A percentile compares a stretch with the other conserved stretches of the same genome.
phyloP scores from a whole-genome alignment of 2,329 filamentous ascomycete species.

The Trichoderma hamatum region DNA sequence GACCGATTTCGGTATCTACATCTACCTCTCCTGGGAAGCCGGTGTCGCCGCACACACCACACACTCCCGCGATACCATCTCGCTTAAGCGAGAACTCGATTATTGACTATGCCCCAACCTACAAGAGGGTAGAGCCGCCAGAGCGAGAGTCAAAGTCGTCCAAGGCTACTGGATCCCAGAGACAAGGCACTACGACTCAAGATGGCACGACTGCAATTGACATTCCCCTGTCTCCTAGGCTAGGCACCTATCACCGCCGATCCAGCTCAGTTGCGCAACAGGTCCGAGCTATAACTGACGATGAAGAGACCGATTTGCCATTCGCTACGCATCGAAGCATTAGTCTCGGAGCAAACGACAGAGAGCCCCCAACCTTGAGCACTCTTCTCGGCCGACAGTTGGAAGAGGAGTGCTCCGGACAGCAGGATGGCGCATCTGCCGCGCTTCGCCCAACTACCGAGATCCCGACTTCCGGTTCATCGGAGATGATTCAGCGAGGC shows the following conservation, averaged over 20 bases:
- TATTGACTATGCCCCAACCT: constrained; percentile 40
- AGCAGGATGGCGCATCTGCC: constrained; percentile 32
- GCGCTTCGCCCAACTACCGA: constrained; percentile 49
- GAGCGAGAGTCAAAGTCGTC: constrained; percentile 34
- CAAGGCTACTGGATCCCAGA: constrained; percentile 38
- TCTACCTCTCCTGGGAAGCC: constrained; percentile 91
- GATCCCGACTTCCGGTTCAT: constrained; percentile 44
- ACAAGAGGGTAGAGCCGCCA: constrained; percentile 38
- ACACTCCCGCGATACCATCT: constrained; percentile 91
- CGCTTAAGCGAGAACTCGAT: constrained; percentile 91
- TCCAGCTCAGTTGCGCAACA: constrained; percentile 72
- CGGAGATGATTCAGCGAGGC: constrained; percentile 46
- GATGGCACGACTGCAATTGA: constrained; percentile 69
- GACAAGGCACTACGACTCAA: constrained; percentile 47
- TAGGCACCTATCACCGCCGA: constrained; percentile 59
- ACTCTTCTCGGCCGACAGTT: constrained; percentile 56
- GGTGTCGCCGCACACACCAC: constrained; percentile 85
- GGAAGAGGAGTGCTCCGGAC: constrained; percentile 33
- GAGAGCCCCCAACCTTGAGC: constrained; percentile 67
- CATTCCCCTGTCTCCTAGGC: constrained; percentile 71
- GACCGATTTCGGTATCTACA: constrained; percentile 76
- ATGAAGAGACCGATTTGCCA: constrained; percentile 64
- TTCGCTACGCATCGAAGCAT: constrained; percentile 68
- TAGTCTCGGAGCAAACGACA: constrained; percentile 67
- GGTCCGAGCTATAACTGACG: constrained; percentile 55